phyloP scores from a whole-genome alignment of 495 filamentous ascomycete species.

The Immersiella caudata region DNA sequence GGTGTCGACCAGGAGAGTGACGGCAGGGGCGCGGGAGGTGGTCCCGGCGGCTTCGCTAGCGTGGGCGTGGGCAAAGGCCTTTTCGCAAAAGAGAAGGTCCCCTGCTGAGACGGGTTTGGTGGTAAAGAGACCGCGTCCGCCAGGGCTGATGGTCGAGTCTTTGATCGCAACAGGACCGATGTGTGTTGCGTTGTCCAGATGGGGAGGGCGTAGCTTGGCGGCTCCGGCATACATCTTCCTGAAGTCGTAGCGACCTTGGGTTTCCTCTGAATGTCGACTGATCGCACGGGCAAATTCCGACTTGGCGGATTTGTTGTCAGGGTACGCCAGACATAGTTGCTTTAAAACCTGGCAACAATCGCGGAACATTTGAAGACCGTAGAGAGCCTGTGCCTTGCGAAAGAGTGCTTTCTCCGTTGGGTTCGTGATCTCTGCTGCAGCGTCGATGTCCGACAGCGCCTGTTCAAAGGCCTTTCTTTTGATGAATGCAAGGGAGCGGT shows the following conservation, averaged over 20 bases:
- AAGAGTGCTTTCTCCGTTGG: conserved; percentile 50
- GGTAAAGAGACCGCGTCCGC: conserved; percentile 14
- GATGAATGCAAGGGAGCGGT: conserved; percentile 19
- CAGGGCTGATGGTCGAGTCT: conserved; percentile 29
- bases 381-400: conserved; percentile 50
- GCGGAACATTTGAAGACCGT: conserved; percentile 45
- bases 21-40: conserved; percentile 14
- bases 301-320: conserved; percentile 35
- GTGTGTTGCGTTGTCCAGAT: conserved; percentile 53
- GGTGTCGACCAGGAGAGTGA: conserved; percentile 39
- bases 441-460: conserved; percentile 17
- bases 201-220: conserved; percentile 36
- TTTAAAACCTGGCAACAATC: conserved; percentile 33
- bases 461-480: conserved; percentile 13
- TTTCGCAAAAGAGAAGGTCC: conserved; percentile 59
- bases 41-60: not conserved
- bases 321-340: conserved; percentile 32
- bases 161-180: conserved; percentile 33
- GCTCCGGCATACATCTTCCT: conserved; percentile 40
- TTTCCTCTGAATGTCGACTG: conserved; percentile 37
- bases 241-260: conserved; percentile 50
- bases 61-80: conserved; percentile 52
- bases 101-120: conserved; percentile 53
- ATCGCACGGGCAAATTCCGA: conserved; percentile 35
- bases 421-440: not conserved